Base-by-base conservation (phyloP, 345 rosid genomes). In the Abelmoschus esculentus region DNA sequence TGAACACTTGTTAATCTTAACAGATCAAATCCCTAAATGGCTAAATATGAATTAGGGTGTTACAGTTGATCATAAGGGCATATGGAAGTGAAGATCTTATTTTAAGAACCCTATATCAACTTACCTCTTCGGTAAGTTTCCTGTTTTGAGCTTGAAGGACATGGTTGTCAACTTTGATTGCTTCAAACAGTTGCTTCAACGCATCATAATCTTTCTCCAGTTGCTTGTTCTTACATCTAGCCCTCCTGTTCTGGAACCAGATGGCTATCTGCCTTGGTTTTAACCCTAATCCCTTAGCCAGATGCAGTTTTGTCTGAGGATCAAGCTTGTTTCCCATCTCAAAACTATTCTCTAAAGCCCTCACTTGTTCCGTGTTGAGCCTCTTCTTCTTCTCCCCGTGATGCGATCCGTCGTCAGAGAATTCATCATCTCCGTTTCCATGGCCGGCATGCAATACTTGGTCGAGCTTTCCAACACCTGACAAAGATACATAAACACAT, bases 211-310 rank as follows among this genome's bases (percentile, higher is more conserved):
- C 89, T 73, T 81, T 85, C 78, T 88, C 91, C 65, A 88, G 78
- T 75, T 88, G 89, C 82, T 88, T 88, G 46, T 90, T 86, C 83
- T 88, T 88, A 90, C 91, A 88, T 29, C 93, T 79, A 29, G 93
- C 93, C 74, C 93, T 83, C 64, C 93, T 79, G 75, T 88, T 88
- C 70, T 88, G 93, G 71, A 88, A 88, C 93, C 93, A 88, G 2
- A 88, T 88, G 1, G 93, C 93, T 52, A 88, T 73, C 74, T 88
- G 93, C 38, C 93, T 78, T 3, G 93, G 93, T 73, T 85, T 89
- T 66, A 88, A 72, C 59, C 90, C 88, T 55, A 88, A 74, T 15
- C 85, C 84, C 81, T 84, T 83, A 32, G 93, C 89, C 52, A 88
- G 82, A 72, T 88, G 91, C 79, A 82, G 67, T 80, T 88, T 88